A percentile compares a stretch with the other conserved stretches of the same genome.
Conservation (phyloP, 192 early-diverging fungal genomes). For the Coemansia sp. region DNA sequence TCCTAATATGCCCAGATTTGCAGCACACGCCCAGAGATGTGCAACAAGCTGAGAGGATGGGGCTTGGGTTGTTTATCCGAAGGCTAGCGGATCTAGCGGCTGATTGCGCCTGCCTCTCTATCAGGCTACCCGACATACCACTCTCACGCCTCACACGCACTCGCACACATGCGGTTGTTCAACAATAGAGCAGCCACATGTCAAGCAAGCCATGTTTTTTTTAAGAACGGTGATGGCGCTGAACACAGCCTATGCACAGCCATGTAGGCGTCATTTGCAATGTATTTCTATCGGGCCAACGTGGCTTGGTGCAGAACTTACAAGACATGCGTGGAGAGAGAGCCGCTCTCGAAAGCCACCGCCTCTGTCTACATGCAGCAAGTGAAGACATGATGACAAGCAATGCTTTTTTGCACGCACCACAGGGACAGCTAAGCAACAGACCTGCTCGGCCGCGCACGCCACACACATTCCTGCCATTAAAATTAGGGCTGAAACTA, state of each 20-base stretch:
- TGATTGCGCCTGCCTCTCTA: background rate
- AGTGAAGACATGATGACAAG: background rate
- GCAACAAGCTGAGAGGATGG: background rate
- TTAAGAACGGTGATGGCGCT: background rate
- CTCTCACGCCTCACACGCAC: background rate
- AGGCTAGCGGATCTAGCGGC: background rate
- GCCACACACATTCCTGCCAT: background rate
- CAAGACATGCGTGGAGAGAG: background rate
- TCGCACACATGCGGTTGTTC: background rate
- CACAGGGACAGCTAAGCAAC: background rate
- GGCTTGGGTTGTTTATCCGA: background rate
- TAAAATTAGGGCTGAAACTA: background rate
- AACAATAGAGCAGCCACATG: background rate
- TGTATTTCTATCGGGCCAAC: background rate
- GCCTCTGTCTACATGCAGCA: background rate
- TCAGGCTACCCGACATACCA: background rate
- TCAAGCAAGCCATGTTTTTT: background rate
- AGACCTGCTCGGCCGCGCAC: background rate
- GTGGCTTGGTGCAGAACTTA: background rate
- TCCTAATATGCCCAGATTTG: background rate
- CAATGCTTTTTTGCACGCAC: background rate
- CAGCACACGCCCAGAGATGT: background rate
- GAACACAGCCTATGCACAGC: background rate
- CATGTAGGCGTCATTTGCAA: conserved; percentile 8
- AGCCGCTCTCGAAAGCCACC: conserved; percentile 1